Percentiles rank a stretch among this genome's conserved stretches.
These are phyloP conservation scores for Eucalyptus regnans DNA, from an alignment of 345 rosid genomes.

Conservation along the genomic window DNA sequence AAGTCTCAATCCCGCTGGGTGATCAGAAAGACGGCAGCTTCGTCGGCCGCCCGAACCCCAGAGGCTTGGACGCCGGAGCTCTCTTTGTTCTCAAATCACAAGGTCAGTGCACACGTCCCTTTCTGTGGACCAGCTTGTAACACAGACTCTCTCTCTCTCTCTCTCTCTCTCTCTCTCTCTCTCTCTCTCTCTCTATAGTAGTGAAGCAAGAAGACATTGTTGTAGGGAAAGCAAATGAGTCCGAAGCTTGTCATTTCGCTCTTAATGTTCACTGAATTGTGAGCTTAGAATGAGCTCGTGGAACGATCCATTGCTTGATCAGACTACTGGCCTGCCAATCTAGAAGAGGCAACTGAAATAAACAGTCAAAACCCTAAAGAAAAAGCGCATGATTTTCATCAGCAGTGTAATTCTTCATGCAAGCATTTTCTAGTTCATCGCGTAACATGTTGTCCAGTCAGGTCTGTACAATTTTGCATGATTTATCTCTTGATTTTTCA, in stretches of 20 bases:
- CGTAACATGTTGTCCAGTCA: neutral
- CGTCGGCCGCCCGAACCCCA: neutral
- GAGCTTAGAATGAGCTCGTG: neutral
- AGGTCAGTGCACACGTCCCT: neutral
- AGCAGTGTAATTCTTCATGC: neutral
- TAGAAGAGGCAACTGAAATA: too few relatives aligned
- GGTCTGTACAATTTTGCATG: neutral
- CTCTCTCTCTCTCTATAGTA: neutral
- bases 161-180: neutral
- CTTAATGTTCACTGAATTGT: neutral
- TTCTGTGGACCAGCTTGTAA: neutral
- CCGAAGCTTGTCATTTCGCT: neutral
- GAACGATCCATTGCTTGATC: neutral
- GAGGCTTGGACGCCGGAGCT: slow-evolving; percentile 14
- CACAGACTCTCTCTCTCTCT: neutral
- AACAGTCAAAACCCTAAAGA: neutral
- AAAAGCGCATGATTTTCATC: neutral
- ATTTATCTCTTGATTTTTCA: neutral
- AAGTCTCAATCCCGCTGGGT: neutral
- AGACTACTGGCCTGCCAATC: neutral
- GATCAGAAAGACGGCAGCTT: neutral
- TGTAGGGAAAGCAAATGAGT: neutral
- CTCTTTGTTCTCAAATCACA: slow-evolving; percentile 18
- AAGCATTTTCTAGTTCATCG: neutral
- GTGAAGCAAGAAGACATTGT: neutral